Evolutionary conservation across 495 filamentous ascomycete genomes (phyloP).

Genomic region (Talaromyces adpressus): DNA sequence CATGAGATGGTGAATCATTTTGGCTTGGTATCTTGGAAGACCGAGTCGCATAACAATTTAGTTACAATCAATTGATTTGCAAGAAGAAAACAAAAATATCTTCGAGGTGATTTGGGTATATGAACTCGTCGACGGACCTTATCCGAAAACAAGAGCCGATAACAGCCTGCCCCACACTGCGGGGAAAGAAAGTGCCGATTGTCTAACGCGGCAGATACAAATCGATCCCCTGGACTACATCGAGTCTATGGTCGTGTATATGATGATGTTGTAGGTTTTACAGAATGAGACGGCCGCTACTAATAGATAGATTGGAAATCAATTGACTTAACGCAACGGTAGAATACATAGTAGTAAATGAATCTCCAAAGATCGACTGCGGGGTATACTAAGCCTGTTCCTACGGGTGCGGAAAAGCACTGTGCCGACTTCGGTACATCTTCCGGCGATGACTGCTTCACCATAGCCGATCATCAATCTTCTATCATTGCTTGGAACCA

Average conservation of each 20-base stretch:
- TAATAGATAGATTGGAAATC: background rate
- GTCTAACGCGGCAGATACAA: background rate
- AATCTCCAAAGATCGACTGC: background rate
- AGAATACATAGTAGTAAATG: background rate
- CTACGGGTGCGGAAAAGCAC: background rate
- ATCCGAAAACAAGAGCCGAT: constrained; percentile 9
- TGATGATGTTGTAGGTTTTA: background rate
- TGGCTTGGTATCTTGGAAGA: constrained; percentile 12
- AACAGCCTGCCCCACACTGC: constrained; percentile 2
- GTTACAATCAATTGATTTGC: background rate
- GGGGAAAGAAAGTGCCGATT: background rate
- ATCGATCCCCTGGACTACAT: background rate
- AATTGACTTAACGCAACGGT: background rate
- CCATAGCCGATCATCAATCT: background rate
- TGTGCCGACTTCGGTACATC: background rate
- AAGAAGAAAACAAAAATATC: background rate
- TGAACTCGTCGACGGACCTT: background rate
- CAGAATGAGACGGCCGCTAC: no score
- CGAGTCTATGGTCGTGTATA: background rate
- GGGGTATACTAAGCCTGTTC: constrained; percentile 2
- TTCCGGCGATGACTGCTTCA: background rate
- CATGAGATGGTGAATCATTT: constrained; percentile 76
- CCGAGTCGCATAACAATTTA: background rate
- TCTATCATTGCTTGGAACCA: background rate
- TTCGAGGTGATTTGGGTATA: background rate